phyloP scores from a whole-genome alignment of 2,329 filamentous ascomycete species.

The Claviceps sp. region DNA sequence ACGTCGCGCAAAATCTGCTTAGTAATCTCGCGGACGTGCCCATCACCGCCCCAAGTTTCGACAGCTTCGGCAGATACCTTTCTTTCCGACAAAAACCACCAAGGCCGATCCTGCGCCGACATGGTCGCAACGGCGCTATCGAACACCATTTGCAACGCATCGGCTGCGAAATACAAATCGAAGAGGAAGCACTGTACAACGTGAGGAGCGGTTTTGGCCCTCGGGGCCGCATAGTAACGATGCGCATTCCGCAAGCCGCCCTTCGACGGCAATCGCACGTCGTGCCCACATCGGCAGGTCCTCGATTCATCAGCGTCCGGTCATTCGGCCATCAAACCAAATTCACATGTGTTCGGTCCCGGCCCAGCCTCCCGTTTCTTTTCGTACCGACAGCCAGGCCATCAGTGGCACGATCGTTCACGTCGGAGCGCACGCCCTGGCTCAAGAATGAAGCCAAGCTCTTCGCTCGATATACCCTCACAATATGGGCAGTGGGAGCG shows the following conservation, averaged over 20 bases:
- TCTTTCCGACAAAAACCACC: neutral
- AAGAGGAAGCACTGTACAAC: neutral
- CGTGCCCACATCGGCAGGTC: conserved; percentile 6
- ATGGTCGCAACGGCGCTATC: neutral
- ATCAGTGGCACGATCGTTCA: conserved; percentile 55
- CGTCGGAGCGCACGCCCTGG: conserved; percentile 62
- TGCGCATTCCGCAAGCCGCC: conserved; percentile 26
- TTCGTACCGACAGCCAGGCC: conserved; percentile 33
- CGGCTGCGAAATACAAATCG: neutral
- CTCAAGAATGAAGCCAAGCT: conserved; percentile 57
- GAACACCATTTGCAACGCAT: neutral
- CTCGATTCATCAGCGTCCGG: conserved; percentile 12
- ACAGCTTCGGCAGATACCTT: neutral
- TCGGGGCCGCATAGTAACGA: conserved; percentile 9
- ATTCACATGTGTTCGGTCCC: conserved; percentile 16
- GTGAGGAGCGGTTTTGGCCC: neutral
- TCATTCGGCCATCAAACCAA: conserved; percentile 16
- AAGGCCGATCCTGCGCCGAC: neutral
- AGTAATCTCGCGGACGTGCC: neutral
- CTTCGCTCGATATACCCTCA: conserved; percentile 52
- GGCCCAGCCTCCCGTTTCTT: conserved; percentile 33
- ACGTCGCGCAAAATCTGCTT: neutral
- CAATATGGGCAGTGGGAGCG: conserved; percentile 49
- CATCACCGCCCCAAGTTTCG: neutral
- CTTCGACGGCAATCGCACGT: conserved; percentile 14